phyloP scores from a whole-genome alignment of 2,329 filamentous ascomycete species.

The Aspergillus melleus region DNA sequence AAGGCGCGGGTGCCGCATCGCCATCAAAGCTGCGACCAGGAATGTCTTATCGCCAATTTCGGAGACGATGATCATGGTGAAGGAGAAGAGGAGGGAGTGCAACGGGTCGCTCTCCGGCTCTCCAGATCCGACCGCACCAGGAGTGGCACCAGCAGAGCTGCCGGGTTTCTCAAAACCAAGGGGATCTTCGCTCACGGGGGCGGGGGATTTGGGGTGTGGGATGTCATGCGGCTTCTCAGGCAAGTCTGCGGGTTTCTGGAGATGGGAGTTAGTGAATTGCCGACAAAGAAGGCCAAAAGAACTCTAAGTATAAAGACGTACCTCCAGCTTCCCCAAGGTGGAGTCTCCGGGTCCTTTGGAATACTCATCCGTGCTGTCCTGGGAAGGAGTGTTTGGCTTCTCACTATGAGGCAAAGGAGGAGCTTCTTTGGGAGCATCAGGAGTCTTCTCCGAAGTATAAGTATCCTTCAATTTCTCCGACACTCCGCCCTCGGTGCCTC shows the following conservation, averaged over 20 bases:
- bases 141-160: not conserved
- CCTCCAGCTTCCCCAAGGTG: constrained; percentile 55
- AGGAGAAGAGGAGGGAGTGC: constrained; percentile 87
- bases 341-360: constrained; percentile 45
- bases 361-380: constrained; percentile 32
- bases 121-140: constrained; percentile 33
- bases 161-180: constrained; percentile 23
- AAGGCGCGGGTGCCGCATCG: constrained; percentile 93
- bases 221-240: constrained; percentile 76
- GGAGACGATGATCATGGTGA: constrained; percentile 96
- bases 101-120: constrained; percentile 66
- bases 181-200: constrained; percentile 41
- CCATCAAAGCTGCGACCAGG: constrained; percentile 94
- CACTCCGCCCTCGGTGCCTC: constrained; percentile 85
- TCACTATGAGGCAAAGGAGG: constrained; percentile 81
- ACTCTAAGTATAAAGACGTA: constrained; percentile 31
- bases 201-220: constrained; percentile 62
- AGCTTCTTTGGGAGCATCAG: constrained; percentile 80
- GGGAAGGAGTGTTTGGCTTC: constrained; percentile 62
- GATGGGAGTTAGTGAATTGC: constrained; percentile 2
- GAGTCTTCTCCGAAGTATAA: constrained; percentile 70
- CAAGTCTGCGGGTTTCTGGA: constrained; percentile 76
- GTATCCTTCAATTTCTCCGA: constrained; percentile 82
- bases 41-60: constrained; percentile 99
- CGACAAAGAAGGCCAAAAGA: not conserved